Base-by-base conservation (phyloP, 495 filamentous ascomycete genomes). In the Podospora australis region DNA sequence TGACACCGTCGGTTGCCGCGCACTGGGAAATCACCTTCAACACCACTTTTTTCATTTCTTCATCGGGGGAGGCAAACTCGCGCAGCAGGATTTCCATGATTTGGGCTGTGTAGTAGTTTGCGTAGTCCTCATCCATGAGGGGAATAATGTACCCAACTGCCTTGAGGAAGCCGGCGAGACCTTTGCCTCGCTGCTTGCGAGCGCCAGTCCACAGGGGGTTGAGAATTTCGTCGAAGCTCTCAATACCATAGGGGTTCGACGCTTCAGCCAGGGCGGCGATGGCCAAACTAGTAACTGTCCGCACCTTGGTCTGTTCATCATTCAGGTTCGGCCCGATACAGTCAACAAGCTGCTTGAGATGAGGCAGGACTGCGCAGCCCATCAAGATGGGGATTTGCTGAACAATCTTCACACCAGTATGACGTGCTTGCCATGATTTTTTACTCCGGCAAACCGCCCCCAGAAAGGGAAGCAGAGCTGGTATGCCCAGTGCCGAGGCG, bases 31-130 rank as follows among this genome's bases (percentile, higher is more conserved):
- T 83, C 28, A 97, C 94, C 68, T 97, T 97, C 29, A 97, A 69
- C 9, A 97, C 92, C 2, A 97, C 90, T 70, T 97, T 97, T 73
- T 99, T 99, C 94, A 99, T 99, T 67, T 99, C 94, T 63, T 99
- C 94, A 54, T 99, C 94, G 0, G 91, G 92, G 2, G 89, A 95
- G 9, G 88, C 83, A 57, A 97, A 96, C 63, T 99, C 94, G 53
- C 94, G 83, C 22, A 97, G 78, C 20, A 99, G 75, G 62, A 97
- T 96, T 63, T 96, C 91, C 94, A 97, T 97, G 60, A 99, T 96
- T 64, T 97, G 90, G 50, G 82, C 87, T 29, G 91, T 97, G 55
- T 97, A 99, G 74, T 99, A 99, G 59, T 96, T 96, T 65, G 91
- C 88, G 66, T 96, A 97, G 62, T 99, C 94, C 64, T 96, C 92